Percentiles rank a stretch among this genome's conserved stretches.
Evolutionary conservation across 2,329 filamentous ascomycete genomes (phyloP).

Genomic region (Fusarium torulosum): DNA sequence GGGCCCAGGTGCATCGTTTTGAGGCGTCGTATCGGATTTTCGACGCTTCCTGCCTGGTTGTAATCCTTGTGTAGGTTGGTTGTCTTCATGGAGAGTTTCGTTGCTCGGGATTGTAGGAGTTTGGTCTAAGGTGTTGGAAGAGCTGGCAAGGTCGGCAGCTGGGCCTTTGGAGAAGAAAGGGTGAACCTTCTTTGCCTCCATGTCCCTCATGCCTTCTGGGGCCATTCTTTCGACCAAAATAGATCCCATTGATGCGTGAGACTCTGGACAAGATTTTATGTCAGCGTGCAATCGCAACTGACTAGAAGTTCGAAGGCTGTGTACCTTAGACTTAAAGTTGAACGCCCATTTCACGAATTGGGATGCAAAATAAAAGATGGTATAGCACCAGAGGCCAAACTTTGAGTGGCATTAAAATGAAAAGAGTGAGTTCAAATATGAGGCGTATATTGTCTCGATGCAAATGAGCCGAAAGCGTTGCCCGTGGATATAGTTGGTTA

Average conservation of each 20-base stretch:
- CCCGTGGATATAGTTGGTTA: conserved; percentile 23
- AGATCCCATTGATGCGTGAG: conserved; percentile 57
- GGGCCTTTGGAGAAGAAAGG: conserved; percentile 63
- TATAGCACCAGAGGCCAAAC: not conserved
- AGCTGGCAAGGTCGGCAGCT: conserved; percentile 15
- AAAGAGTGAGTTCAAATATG: not conserved
- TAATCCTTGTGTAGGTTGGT: conserved; percentile 40
- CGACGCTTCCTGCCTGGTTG: conserved; percentile 58
- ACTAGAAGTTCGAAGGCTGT: conserved; percentile 5
- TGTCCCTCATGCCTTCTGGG: conserved; percentile 54
- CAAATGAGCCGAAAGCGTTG: conserved; percentile 29
- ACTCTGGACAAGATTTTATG: conserved; percentile 14
- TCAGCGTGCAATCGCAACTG: conserved; percentile 7
- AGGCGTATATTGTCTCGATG: conserved; percentile 18
- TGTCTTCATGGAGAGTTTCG: conserved; percentile 10
- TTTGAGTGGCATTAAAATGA: not conserved
- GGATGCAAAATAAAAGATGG: not conserved
- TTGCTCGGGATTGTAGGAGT: conserved; percentile 1
- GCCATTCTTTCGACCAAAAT: conserved; percentile 60
- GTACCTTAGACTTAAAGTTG: conserved; percentile 30
- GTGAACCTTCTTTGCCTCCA: conserved; percentile 62
- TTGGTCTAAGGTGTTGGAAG: conserved; percentile 9
- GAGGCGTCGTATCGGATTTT: conserved; percentile 53
- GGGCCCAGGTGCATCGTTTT: conserved; percentile 39
- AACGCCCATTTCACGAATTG: conserved; percentile 36